These are phyloP conservation scores for Polyporus tsugae DNA, from an alignment of 1,284 basidiomycete species.

Conservation along the genomic window DNA sequence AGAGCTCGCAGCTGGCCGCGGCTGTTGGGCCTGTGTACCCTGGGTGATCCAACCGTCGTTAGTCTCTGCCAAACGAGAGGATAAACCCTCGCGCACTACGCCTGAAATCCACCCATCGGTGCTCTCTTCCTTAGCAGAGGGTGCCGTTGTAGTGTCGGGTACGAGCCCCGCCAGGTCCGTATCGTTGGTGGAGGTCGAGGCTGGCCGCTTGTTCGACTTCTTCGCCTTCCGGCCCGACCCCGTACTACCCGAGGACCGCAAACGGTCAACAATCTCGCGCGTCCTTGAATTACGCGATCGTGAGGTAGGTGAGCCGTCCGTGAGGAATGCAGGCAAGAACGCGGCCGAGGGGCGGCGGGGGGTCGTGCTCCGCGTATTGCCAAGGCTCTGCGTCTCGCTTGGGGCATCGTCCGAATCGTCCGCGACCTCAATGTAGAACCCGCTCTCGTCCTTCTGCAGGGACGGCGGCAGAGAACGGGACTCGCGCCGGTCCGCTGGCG, in stretches of 20 bases:
- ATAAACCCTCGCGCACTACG: constrained; percentile 29
- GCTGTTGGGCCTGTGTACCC: constrained; percentile 17
- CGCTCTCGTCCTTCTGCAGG: constrained; percentile 43
- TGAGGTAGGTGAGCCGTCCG: constrained; percentile 32
- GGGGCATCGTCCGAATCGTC: constrained; percentile 20
- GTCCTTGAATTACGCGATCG: constrained; percentile 41
- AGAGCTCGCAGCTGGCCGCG: constrained; percentile 8
- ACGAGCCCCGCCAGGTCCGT: constrained; percentile 3
- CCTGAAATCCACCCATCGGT: constrained; percentile 31
- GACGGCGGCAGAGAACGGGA: constrained; percentile 41
- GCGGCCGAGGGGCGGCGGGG: constrained; percentile 38
- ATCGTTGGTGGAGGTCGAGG: constrained; percentile 21
- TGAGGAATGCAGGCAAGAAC: constrained; percentile 39
- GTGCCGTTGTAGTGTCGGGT: not conserved
- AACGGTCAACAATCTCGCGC: constrained; percentile 43
- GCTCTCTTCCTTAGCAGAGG: constrained; percentile 6
- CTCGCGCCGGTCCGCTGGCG: constrained; percentile 34
- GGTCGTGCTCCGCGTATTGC: constrained; percentile 37
- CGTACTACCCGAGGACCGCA: constrained; percentile 35
- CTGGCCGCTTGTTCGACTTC: constrained; percentile 25
- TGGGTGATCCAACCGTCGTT: constrained; percentile 37
- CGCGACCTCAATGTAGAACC: constrained; percentile 40
- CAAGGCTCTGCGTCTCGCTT: constrained; percentile 28
- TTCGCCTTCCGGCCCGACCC: constrained; percentile 36
- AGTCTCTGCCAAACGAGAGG: constrained; percentile 20